A percentile compares a stretch with the other conserved stretches of the same genome.
Evolutionary conservation across 169 alveolate species (phyloP).

Genomic region (Cryptosporidium xiaoi): DNA sequence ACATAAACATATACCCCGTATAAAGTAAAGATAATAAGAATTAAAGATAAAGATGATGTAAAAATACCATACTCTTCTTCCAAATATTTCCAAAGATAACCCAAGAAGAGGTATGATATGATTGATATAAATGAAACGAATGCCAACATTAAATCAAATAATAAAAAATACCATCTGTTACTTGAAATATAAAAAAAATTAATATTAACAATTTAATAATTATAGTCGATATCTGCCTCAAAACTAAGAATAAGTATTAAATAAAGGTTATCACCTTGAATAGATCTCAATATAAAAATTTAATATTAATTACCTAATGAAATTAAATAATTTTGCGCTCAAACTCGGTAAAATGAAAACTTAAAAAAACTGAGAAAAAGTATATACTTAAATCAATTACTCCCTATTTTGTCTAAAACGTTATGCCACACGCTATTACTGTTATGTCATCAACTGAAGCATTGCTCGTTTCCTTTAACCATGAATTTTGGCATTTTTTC

Average conservation of each 20-base stretch:
- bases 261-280: background rate
- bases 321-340: background rate
- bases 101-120: constrained; percentile 6
- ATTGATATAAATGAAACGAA: background rate
- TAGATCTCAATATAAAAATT: background rate
- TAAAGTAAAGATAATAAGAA: constrained; percentile 24
- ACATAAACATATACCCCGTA: constrained; percentile 57
- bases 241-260: background rate
- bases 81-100: constrained; percentile 47
- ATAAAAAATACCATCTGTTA: background rate
- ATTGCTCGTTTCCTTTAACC: constrained; percentile 44
- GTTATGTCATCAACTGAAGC: constrained; percentile 71
- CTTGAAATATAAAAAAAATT: background rate
- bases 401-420: background rate
- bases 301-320: background rate
- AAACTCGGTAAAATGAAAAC: background rate
- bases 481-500: constrained; percentile 42
- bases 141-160: background rate
- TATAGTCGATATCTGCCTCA: background rate
- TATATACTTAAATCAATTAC: no score
- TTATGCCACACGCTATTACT: constrained; percentile 29
- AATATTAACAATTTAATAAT: background rate
- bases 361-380: background rate
- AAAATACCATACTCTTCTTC: constrained; percentile 42
- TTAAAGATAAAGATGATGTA: constrained; percentile 1